Evolutionary conservation across 1,139 yeast species (phyloP).

Genomic region (Chernovozyma aurita): DNA sequence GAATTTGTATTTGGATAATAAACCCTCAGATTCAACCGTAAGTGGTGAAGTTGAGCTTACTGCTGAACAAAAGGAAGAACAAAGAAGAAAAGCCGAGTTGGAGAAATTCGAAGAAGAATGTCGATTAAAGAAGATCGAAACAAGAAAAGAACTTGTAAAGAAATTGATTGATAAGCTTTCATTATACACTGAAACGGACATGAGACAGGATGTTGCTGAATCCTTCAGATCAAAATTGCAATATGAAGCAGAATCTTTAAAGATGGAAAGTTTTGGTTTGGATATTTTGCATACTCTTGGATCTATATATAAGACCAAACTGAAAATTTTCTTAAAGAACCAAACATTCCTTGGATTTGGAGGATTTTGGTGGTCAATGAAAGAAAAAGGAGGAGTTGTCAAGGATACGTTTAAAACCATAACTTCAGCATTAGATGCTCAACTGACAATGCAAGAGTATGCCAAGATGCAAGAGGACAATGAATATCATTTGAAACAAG

Average conservation of each 20-base stretch:
- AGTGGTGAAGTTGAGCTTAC: constrained; percentile 3
- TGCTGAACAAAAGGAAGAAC: constrained; percentile 42
- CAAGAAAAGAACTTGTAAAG: constrained; percentile 59
- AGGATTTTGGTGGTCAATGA: constrained; percentile 78
- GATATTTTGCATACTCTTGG: constrained; percentile 90
- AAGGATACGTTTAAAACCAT: constrained; percentile 86
- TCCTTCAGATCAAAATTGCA: constrained; percentile 69
- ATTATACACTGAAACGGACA: constrained; percentile 79
- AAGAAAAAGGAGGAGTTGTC: constrained; percentile 81
- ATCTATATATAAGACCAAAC: constrained; percentile 65
- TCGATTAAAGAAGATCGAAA: constrained; percentile 63
- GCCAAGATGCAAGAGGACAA: constrained; percentile 63
- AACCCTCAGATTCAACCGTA: constrained; percentile 1
- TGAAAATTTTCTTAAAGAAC: constrained; percentile 51
- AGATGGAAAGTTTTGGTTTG: constrained; percentile 91
- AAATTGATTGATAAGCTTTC: constrained; percentile 65
- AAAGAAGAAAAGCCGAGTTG: constrained; percentile 55
- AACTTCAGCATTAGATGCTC: constrained; percentile 86
- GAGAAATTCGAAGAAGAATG: constrained; percentile 81
- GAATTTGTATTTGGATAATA: constrained; percentile 3
- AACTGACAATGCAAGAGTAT: constrained; percentile 79
- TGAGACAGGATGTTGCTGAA: constrained; percentile 59
- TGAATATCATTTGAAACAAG: constrained; percentile 43
- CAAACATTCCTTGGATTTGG: constrained; percentile 79
- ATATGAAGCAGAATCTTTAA: constrained; percentile 82